Evolutionary conservation across 345 rosid species (phyloP), one percentile per base, ranked within the genome.

Genomic region (Salix arbutifolia): DNA sequence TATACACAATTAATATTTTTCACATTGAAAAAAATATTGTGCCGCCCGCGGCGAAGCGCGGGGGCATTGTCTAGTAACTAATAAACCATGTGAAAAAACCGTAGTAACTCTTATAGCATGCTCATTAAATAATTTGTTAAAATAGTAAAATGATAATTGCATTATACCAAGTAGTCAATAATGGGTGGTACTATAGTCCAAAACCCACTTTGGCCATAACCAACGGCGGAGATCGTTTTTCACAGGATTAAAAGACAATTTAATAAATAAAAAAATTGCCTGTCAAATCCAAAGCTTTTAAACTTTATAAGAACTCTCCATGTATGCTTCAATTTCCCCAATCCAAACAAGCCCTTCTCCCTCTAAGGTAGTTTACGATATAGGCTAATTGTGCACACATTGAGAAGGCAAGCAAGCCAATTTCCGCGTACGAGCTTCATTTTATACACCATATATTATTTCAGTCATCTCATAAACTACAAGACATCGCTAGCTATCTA

Each of bases 151-250:
- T 40, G 44, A 40, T 40, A 9, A 40, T 40, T 40, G 11, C 44
- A 40, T 42, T 11, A 2, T 10, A 42, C 46, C 35, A 33, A 33
- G 13, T 8, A 12, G 13, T 9, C 44, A 40, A 40, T 2, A 40
- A 40, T 40, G 44, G 44, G 44, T 9, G 2, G 46, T 10, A 11
- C 46, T 2, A 10, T 2, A 42, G 46, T 11, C 44, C 37, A 62
- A 21, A 46, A 33, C 7, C 6, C 50, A 1, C 53, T 8, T 70
- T 38, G 38, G 16, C 46, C 72, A 50, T 8, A 16, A 65, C 76
- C 73, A 52, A 65, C 58, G 80, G 75, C 72, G 53, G 70, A 65
- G 65, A 77, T 71, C 5, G 37, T 75, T 62, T 38, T 52, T 52
- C 25, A 35, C 52, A 8, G 71, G 13, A 28, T 3, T 18, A 6